phyloP scores from a whole-genome alignment of 2,329 filamentous ascomycete genomes.

The Cladophialophora immunda region DNA sequence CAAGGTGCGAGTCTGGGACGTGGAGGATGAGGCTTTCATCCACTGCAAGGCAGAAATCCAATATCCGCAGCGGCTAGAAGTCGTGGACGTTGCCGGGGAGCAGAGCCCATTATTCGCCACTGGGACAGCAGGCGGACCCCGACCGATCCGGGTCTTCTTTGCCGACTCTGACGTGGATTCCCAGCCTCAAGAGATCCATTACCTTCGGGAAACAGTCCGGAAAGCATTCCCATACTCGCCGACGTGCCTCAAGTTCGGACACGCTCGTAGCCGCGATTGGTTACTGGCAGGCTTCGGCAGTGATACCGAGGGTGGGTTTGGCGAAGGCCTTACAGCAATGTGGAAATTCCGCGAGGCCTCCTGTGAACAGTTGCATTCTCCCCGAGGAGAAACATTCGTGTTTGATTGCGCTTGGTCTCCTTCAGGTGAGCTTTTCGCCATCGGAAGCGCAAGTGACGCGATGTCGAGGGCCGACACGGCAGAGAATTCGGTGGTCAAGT shows the following conservation, averaged over 20 bases:
- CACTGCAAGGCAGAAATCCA: constrained; percentile 48
- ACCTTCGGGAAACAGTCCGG: constrained; percentile 44
- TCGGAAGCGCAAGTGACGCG: constrained; percentile 53
- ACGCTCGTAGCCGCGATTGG: constrained; percentile 48
- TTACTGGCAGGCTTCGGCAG: constrained; percentile 65
- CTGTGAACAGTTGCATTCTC: constrained; percentile 49
- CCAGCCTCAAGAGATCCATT: constrained; percentile 20
- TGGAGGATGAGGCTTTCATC: constrained; percentile 41
- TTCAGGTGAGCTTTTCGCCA: constrained; percentile 58
- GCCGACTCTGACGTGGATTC: constrained; percentile 37
- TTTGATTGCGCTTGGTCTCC: constrained; percentile 69
- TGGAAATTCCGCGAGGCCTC: constrained; percentile 60
- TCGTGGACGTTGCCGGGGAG: constrained; percentile 58
- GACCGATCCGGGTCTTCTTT: constrained; percentile 47
- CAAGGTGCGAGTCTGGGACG: constrained; percentile 66
- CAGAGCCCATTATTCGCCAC: constrained; percentile 57
- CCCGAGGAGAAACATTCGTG: constrained; percentile 61
- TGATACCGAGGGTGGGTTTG: constrained; percentile 45
- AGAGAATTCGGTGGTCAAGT: constrained; percentile 58
- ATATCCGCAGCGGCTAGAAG: constrained; percentile 61
- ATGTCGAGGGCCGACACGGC: constrained; percentile 43
- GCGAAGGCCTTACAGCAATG: constrained; percentile 61
- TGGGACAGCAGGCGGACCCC: constrained; percentile 49
- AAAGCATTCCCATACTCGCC: constrained; percentile 44
- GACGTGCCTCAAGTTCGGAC: constrained; percentile 60